Base-by-base conservation (phyloP, 805 yeast genomes). In the Starmerella tilneyi region DNA sequence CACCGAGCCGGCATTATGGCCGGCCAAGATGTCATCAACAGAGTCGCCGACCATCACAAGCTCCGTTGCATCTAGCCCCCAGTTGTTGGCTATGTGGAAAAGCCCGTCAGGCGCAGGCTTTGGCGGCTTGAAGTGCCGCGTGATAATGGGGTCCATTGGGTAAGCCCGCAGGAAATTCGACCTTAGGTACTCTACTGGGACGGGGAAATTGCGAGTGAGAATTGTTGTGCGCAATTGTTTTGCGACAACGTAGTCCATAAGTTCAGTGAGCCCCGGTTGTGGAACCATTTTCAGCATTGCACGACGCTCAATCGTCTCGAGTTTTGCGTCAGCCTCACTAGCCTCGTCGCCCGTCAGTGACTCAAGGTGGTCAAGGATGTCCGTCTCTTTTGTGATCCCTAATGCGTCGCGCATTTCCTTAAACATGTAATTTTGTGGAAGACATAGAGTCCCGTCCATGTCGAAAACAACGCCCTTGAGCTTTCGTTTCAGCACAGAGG, bases 361-460 rank as follows among this genome's bases (percentile, higher is more conserved):
- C 17, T 66, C 70, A 9, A 80, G 68, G 53, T 71, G 71, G 22
- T 65, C 69, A 5, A 80, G 60, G 23, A 80, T 75, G 56, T 80
- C 88, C 5, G 69, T 55, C 0, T 61, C 52, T 33, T 65, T 63
- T 12, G 57, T 57, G 9, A 78, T 66, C 1, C 78, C 76, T 20
- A 79, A 62, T 0, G 78, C 78, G 17, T 68, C 65, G 46, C 84
- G 66, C 84, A 80, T 79, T 38, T 74, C 75, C 26, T 11, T 60
- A 70, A 67, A 48, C 51, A 50, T 51, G 36, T 45, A 45, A 20
- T 32, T 54, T 56, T 79, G 84, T 1, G 85, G 84, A 12, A 73
- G 63, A 51, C 82, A 76, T 44, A 81, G 57, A 0, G 89, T 81
- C 5, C 88, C 88, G 58, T 81, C 89, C 89, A 81, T 81, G 55